Base-by-base conservation (phyloP, 169 alveolate genomes). In the Plasmodium blacklocki region DNA sequence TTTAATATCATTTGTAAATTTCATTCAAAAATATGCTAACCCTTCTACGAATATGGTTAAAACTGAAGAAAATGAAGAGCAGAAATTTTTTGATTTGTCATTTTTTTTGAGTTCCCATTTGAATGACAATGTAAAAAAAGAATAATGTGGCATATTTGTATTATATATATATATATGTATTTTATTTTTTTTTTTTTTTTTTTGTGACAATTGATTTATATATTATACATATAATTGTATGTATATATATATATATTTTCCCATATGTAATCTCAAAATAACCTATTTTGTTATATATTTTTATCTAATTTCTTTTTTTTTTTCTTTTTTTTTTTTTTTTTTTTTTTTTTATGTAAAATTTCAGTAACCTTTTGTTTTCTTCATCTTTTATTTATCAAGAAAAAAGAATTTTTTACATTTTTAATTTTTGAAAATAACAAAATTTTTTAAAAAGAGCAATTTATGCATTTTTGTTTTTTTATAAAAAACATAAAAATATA, bases 1-100 rank as follows among this genome's bases (percentile, higher is more conserved):
- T 73, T 73, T 83, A 70, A 72, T 83, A 60, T 83, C 91, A 11
- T 83, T 83, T 68, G 91, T 83, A 54, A 67, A 39, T 73, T 83
- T 83, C 43, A 83, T 83, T 50, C 45, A 83, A 29, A 70, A 39
- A 63, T 83, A 83, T 83, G 68, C 83, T 21, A 68, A 32, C 7
- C 62, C 91, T 29, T 18, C 72, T 32, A 63, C 15, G 26, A 83
- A 68, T 59, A 54, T 83, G 12, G 85, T 83, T n/a, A 83, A 83
- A 39, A n/a, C 32, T 2, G 91, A 83, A 58, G 62, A 54, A 23
- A 72, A 39, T 58, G 83, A 67, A 29, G 85, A 83, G 54, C 49
- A 67, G 58, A 52, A 83, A 19, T 56, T 56, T 49, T 83, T 83
- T 47, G 91, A 83, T 49, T 50, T 67, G 29, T 67, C 91, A 11